Evolutionary conservation across 106 monocot genomes (phyloP), one percentile per base, ranked within the genome.

Genomic region (Platanthera zijinensis): DNA sequence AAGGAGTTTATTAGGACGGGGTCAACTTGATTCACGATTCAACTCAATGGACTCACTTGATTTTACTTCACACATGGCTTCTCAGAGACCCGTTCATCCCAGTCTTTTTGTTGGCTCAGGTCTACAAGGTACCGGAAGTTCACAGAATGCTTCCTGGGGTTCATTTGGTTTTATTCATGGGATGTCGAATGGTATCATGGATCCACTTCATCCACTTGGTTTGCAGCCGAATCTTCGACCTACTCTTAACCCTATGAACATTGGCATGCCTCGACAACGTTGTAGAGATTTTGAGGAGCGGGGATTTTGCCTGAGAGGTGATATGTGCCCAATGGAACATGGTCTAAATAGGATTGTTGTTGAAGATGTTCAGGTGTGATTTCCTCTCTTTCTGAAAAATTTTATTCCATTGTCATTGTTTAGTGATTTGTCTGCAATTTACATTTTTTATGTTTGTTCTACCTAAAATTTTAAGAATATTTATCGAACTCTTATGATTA

Each of bases 271-370:
- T 47, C 91, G 91, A 69, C 97, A 89, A 69, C 91, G 91, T 10
- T 97, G 97, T 67, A 87, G 94, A 80, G 97, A 97, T 76, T 97
- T 97, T 84, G 97, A 97, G 86, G 97, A 97, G 71, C 85, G 84
- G 25, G 97, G 97, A 30, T 97, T 94, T 90, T 97, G 97, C 78
- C 69, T 97, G 14, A 86, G 97, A 84, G 97, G 97, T 48, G 97
- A 97, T 78, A 97, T 97, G 94, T 97, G 97, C 19, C 97, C 97
- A 11, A 97, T 97, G 97, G 97, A 97, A 72, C 97, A 97, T 86
- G 97, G 97, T 72, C 74, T 97, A 13, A 94, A 97, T 76, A 87
- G 97, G 9, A 97, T 97, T 78, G 97, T 97, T 77, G 91, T 97
- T 77, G 97, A 97, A 86, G 97, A 97, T 88, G 91, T 97, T 80